phyloP scores from a whole-genome alignment of 2,329 filamentous ascomycete species.

The Myriosclerotinia curreyana region DNA sequence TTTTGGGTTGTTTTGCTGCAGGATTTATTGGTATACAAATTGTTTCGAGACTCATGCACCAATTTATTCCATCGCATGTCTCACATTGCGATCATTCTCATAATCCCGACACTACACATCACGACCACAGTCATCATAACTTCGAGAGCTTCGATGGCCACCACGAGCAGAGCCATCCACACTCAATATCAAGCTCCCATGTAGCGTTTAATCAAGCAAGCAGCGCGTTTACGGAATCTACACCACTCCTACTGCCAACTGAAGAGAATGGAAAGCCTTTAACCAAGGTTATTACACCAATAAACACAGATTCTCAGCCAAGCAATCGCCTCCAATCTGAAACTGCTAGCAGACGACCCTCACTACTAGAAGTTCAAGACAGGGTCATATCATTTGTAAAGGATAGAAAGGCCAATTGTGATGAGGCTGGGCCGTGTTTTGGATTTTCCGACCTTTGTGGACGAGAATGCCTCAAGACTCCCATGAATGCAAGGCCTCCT shows the following conservation, averaged over 20 bases:
- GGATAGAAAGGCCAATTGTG: constrained; percentile 61
- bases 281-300: not conserved
- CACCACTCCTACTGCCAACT: constrained; percentile 32
- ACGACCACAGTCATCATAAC: constrained; percentile 28
- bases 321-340: constrained; percentile 19
- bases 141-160: not conserved
- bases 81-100: constrained; percentile 78
- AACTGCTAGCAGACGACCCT: constrained; percentile 45
- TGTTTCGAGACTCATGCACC: constrained; percentile 69
- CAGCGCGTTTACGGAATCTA: constrained; percentile 31
- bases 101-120: constrained; percentile 47
- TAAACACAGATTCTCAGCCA: constrained; percentile 13
- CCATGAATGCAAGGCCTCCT: constrained; percentile 20
- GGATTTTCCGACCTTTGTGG: constrained; percentile 65
- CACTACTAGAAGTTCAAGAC: constrained; percentile 53
- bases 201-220: constrained; percentile 20
- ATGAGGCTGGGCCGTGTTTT: constrained; percentile 58
- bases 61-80: constrained; percentile 72
- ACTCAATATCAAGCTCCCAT: constrained; percentile 9
- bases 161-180: constrained; percentile 2
- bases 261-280: constrained; percentile 22
- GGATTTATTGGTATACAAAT: constrained; percentile 75
- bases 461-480: constrained; percentile 56
- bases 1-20: constrained; percentile 66
- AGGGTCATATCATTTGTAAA: constrained; percentile 63